Evolutionary conservation across 805 yeast species (phyloP), one percentile per base, ranked within the genome.

Genomic region (Saccharomyces paradoxus): DNA sequence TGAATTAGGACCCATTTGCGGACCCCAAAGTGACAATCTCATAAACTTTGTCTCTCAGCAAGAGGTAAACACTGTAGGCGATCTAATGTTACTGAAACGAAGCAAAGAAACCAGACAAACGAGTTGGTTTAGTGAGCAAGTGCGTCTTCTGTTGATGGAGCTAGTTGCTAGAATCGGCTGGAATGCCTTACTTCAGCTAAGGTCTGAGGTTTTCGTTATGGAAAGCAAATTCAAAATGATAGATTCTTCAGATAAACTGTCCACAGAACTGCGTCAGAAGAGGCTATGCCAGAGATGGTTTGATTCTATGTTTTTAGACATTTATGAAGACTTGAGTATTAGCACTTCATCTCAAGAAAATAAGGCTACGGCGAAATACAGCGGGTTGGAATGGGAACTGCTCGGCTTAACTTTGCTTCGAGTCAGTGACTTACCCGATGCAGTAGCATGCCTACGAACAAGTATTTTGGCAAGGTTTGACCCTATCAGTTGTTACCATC

Each of bases 131-230:
- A 60, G 63, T 50, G 52, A 54, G 46, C 58, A 71, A 52, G 89
- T 87, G 0, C 91, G 88, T 66, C 84, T 84, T 48, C 69, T 90
- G 54, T 70, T 92, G 55, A 82, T 95, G 4, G 74, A 81, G 8
- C 78, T 94, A 59, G 81, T 84, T 2, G 78, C 83, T 21, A 71
- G 77, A 28, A 74, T 84, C 46, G 97, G 97, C 3, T 92, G 99
- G 99, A 89, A 88, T 60, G 80, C 77, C 37, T 69, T 89, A 32
- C 76, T 91, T 59, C 74, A 75, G 54, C 64, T 84, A 46, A 81
- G 96, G 55, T 81, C 90, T 0, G 72, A 76, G 21, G 83, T 87
- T 0, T 92, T 92, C 70, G 82, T 89, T 10, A 92, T 92, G 90
- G 88, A 83, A 62, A 81, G 79, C 46, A 89, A 86, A 62, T 81